phyloP scores from a whole-genome alignment of 2,329 filamentous ascomycete genomes.

The Exophiala mesophila region DNA sequence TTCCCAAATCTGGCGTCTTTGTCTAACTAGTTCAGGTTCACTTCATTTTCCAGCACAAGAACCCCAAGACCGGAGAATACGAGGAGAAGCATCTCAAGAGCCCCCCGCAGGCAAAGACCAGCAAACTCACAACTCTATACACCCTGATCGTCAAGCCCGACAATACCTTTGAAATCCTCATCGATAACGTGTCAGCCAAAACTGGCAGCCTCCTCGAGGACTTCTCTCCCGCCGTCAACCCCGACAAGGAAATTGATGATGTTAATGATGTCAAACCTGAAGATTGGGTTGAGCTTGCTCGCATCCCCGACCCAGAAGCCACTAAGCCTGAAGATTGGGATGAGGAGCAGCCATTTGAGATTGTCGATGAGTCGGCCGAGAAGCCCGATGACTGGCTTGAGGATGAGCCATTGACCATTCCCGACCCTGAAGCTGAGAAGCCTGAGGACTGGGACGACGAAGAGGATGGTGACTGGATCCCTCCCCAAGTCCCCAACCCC shows the following conservation, averaged over 20 bases:
- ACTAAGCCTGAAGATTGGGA: constrained; percentile 99
- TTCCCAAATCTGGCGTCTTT: neutral
- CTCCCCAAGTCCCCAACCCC: constrained; percentile 87
- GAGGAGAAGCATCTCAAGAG: constrained; percentile 97
- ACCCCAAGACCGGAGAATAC: constrained; percentile 98
- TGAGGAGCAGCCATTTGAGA: constrained; percentile 94
- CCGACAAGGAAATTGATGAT: constrained; percentile 89
- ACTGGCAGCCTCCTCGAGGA: constrained; percentile 89
- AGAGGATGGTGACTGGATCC: constrained; percentile 96
- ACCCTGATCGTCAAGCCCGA: constrained; percentile 94
- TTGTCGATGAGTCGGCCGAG: constrained; percentile 85
- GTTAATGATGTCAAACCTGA: constrained; percentile 88
- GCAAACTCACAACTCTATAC: constrained; percentile 92
- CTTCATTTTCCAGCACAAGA: constrained; percentile 99
- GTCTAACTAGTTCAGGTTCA: constrained; percentile 48
- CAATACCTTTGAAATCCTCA: constrained; percentile 88
- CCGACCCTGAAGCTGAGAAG: constrained; percentile 94
- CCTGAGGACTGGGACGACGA: constrained; percentile 99
- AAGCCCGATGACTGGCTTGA: constrained; percentile 96
- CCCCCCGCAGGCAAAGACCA: constrained; percentile 78
- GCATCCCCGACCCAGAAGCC: constrained; percentile 86
- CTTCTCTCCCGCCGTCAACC: constrained; percentile 91
- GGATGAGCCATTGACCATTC: constrained; percentile 72
- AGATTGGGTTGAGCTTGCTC: constrained; percentile 90
- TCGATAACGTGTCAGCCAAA: constrained; percentile 85